A percentile compares a stretch with the other conserved stretches of the same genome.
Evolutionary conservation across 2,329 filamentous ascomycete species (phyloP).

Genomic region (Rosellinia necatrix): DNA sequence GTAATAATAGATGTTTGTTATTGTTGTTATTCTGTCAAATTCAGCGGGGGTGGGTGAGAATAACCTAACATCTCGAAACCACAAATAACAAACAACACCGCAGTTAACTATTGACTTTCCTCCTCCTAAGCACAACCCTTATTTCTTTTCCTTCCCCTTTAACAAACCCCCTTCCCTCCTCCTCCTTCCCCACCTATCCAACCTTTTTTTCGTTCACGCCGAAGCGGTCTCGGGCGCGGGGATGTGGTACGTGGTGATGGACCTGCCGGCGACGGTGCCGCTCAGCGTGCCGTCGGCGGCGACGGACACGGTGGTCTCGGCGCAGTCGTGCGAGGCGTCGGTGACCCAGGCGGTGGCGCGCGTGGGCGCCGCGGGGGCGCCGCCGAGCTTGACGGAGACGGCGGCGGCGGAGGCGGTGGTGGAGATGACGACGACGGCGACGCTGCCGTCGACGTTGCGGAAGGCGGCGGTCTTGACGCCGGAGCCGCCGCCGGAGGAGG

Average conservation of each 20-base stretch:
- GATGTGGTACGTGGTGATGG: slow-evolving; percentile 37
- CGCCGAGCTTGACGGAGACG: slow-evolving; percentile 28
- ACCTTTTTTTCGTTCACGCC: slow-evolving; percentile 9
- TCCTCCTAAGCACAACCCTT: too few species aligned
- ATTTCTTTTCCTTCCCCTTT: too few species aligned
- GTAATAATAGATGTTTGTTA: too few species aligned
- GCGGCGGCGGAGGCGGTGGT: slow-evolving; percentile 25
- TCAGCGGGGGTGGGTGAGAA: too few species aligned
- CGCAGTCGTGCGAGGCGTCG: slow-evolving; percentile 34
- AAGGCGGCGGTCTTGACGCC: slow-evolving; percentile 44
- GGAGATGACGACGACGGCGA: slow-evolving; percentile 45
- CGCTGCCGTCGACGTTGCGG: slow-evolving; percentile 44
- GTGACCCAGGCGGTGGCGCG: slow-evolving; percentile 38
- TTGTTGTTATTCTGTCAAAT: too few species aligned
- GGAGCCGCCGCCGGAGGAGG: slow-evolving; percentile 35
- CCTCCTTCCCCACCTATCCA: too few species aligned
- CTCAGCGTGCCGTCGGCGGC: slow-evolving; percentile 29
- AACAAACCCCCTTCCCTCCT: neutral
- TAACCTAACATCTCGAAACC: too few species aligned
- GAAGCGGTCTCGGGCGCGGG: slow-evolving; percentile 25
- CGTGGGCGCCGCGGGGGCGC: slow-evolving; percentile 13
- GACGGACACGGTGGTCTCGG: slow-evolving; percentile 29
- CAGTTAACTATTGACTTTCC: too few species aligned
- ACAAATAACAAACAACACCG: too few species aligned
- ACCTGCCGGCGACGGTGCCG: slow-evolving; percentile 34